Evolutionary conservation across 2,329 filamentous ascomycete genomes (phyloP), one percentile per base, ranked within the genome.

Genomic region (Cordyceps tenuipes): DNA sequence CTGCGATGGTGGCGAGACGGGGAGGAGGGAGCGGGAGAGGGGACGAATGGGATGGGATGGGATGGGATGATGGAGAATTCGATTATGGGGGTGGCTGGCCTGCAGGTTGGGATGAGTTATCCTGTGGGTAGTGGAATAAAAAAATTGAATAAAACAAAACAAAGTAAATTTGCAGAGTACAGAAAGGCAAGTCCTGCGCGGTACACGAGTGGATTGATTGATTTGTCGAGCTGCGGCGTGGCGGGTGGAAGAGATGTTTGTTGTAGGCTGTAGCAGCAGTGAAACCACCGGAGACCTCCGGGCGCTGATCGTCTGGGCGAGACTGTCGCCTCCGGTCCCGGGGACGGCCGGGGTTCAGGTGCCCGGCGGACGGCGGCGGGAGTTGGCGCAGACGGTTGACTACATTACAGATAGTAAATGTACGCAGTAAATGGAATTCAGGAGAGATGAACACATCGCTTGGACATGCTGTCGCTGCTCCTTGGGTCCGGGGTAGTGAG

Each of bases 251-350:
- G 46, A 57, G 34, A 29, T 29, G 31, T 49, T 48, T 29, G 31
- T 49, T 48, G 44, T 29, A 23, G 15, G 21, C 13, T 13, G 49
- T 15, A 36, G 21, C 13, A 6, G 49, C 9, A 36, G 31, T 26
- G 31, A 13, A 12, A 17, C n/a, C 39, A 31, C 47, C 56, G 56
- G 56, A 58, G 56, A 58, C 34, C 36, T 44, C 56, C 56, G 56
- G 5, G 36, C 2, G 15, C 3, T 31, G 46, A 47, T 47, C 47
- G 56, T 10, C n/a, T 39, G 12, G 34, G 56, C 36, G 23, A 44
- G 36, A 13, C 43, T 43, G 17, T 3, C 9, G 46, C 17, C 56
- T 58, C 56, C 56, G 56, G 56, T 58, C 44, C 56, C 56, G 56
- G 56, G 34, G 47, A 36, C 47, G 56, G 56, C 56, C 56, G 56